phyloP scores from a whole-genome alignment of 2,329 filamentous ascomycete genomes.

The Aureobasidium sp. region DNA sequence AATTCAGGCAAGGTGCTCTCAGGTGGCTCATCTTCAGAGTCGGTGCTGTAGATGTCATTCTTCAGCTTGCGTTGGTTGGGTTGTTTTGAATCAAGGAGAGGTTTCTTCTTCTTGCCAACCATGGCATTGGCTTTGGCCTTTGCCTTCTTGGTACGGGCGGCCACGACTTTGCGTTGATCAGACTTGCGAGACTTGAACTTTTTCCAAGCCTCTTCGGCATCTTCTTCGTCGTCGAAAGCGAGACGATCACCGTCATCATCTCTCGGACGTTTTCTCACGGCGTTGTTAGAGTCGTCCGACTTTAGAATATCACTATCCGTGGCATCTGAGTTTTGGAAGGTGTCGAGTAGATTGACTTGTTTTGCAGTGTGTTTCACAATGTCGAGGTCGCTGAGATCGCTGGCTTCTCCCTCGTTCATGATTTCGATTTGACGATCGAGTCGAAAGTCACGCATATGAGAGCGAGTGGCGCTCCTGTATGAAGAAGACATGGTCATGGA shows the following conservation, averaged over 20 bases:
- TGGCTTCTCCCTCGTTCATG: slow-evolving; percentile 1
- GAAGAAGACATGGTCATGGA: background rate
- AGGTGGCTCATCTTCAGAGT: slow-evolving; percentile 45
- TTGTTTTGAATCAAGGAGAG: slow-evolving; percentile 13
- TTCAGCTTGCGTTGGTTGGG: background rate
- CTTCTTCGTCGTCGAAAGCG: slow-evolving; percentile 39
- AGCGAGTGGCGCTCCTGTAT: background rate
- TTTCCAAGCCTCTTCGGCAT: slow-evolving; percentile 47
- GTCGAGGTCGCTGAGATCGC: slow-evolving; percentile 5
- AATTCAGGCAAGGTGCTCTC: slow-evolving; percentile 62
- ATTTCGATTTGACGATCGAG: background rate
- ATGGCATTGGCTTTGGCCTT: slow-evolving; percentile 34
- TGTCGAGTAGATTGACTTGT: slow-evolving; percentile 1
- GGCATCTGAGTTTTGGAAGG: background rate
- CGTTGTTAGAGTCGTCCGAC: background rate
- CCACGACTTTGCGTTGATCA: slow-evolving; percentile 43
- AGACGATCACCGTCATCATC: slow-evolving; percentile 4
- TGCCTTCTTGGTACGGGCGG: slow-evolving; percentile 40
- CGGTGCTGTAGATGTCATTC: slow-evolving; percentile 22
- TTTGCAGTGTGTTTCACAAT: slow-evolving; percentile 7
- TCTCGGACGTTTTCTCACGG: background rate
- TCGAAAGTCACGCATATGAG: background rate
- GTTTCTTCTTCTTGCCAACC: slow-evolving; percentile 25
- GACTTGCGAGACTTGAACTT: slow-evolving; percentile 54
- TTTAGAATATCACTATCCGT: background rate